Evolutionary conservation across 192 early-diverging fungal genomes (phyloP).

Genomic region (Allomyces macrogynus): DNA sequence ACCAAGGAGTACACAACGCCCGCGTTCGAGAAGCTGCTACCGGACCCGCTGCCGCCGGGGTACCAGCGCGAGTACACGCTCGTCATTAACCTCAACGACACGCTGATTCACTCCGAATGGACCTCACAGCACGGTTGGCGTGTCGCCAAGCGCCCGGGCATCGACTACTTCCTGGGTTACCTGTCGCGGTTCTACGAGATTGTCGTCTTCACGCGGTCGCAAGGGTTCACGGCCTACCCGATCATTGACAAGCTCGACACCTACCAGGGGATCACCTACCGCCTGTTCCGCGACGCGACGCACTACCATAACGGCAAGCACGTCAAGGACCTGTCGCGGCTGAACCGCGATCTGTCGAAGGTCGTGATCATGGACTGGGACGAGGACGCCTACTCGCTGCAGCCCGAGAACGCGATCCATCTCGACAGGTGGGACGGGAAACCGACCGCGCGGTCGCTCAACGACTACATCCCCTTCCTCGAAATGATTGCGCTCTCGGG

Average conservation of each 20-base stretch:
- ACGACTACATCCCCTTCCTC: slow-evolving; percentile 71
- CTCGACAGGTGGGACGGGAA: slow-evolving; percentile 75
- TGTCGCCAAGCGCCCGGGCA: slow-evolving; percentile 82
- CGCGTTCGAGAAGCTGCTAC: slow-evolving; percentile 75
- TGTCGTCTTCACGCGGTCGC: slow-evolving; percentile 63
- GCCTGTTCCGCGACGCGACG: slow-evolving; percentile 81
- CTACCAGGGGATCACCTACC: slow-evolving; percentile 63
- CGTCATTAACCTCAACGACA: slow-evolving; percentile 86
- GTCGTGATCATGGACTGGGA: slow-evolving; percentile 86
- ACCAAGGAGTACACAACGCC: slow-evolving; percentile 17
- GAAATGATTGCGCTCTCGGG: slow-evolving; percentile 53
- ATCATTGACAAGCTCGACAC: slow-evolving; percentile 81
- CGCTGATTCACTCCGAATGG: slow-evolving; percentile 83
- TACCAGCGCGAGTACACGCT: slow-evolving; percentile 80
- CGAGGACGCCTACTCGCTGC: slow-evolving; percentile 57
- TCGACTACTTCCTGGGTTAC: slow-evolving; percentile 86
- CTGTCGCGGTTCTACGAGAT: slow-evolving; percentile 83
- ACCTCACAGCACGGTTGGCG: slow-evolving; percentile 85
- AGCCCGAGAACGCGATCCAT: slow-evolving; percentile 78
- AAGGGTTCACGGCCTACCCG: slow-evolving; percentile 47
- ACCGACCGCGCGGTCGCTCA: slow-evolving; percentile 54
- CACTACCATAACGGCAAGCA: slow-evolving; percentile 62
- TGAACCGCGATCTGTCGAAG: slow-evolving; percentile 86
- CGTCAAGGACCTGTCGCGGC: slow-evolving; percentile 69
- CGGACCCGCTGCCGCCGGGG: slow-evolving; percentile 58